Percentiles rank a stretch among this genome's conserved stretches.
These are phyloP conservation scores for Penicillium atrosanguineum DNA, from an alignment of 495 filamentous ascomycete species.

Conservation along the genomic window DNA sequence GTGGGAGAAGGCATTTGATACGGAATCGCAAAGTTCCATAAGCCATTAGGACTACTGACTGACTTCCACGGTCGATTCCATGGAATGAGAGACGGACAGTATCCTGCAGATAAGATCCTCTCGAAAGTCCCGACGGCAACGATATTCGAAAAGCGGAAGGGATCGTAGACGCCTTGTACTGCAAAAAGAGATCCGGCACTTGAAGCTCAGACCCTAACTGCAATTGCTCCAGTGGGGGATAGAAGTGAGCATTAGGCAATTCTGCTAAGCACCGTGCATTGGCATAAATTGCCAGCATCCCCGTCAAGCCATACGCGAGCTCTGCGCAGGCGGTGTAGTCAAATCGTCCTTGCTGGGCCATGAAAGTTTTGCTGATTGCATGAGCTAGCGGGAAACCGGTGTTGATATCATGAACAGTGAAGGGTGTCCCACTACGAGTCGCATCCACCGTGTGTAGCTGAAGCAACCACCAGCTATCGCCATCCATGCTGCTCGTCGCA, in stretches of 20 bases:
- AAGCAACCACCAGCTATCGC: slow-evolving; percentile 74
- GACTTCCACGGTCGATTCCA: slow-evolving; percentile 35
- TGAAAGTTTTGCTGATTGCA: slow-evolving; percentile 25
- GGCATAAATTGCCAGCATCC: slow-evolving; percentile 40
- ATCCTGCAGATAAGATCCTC: slow-evolving; percentile 30
- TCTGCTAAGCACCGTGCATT: slow-evolving; percentile 41
- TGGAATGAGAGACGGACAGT: slow-evolving; percentile 41
- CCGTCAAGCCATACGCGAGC: slow-evolving; percentile 38
- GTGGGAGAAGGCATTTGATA: slow-evolving; percentile 23
- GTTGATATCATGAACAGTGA: slow-evolving; percentile 5
- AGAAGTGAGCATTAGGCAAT: slow-evolving; percentile 28
- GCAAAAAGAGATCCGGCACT: slow-evolving; percentile 38
- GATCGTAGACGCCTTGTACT: slow-evolving; percentile 31
- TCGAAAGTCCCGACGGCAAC: slow-evolving; percentile 27
- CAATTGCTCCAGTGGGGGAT: slow-evolving; percentile 35
- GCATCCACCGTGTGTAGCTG: slow-evolving; percentile 43
- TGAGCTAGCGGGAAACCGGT: slow-evolving; percentile 24
- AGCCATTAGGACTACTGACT: slow-evolving; percentile 38
- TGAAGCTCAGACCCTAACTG: slow-evolving; percentile 29
- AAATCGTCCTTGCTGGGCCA: slow-evolving; percentile 17
- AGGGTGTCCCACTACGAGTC: slow-evolving; percentile 5
- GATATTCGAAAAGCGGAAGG: slow-evolving; percentile 32
- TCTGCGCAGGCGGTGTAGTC: slow-evolving; percentile 35
- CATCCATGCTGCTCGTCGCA: slow-evolving; percentile 65
- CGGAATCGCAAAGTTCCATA: slow-evolving; percentile 32